Base-by-base conservation (phyloP, 2,329 filamentous ascomycete species). In the Diaporthe ilicicola region DNA sequence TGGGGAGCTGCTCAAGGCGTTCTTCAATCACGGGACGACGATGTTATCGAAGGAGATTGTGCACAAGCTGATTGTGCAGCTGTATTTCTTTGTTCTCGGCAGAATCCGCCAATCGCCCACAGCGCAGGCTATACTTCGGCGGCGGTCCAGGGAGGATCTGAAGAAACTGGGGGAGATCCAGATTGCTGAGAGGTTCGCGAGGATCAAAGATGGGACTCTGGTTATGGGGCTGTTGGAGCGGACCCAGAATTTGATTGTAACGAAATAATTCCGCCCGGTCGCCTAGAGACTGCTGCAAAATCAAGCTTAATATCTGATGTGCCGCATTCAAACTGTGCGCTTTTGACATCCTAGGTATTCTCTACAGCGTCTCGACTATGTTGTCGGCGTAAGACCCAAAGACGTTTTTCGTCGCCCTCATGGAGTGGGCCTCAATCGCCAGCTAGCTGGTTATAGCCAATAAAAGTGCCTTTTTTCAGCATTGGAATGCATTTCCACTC, bases 1-100 rank as follows among this genome's bases (percentile, higher is more conserved):
- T 17, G 93, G 91, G 5, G 93, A 97, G 80, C 85, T 97, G 3
- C 81, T 95, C 10, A 95, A 94, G 76, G 92, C 93, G 0, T 97
- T 97, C 82, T 91, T 97, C 76, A 91, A 90, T 27, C 94, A 97
- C 76, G 94, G 94, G 0, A 87, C 94, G 65, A 95, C 94, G 1
- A 97, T 97, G 93, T 83, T 95, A 67, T 90, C 93, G 71, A 97
- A 97, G 81, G 93, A 95, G 69, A 83, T 88, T 6, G 88, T 96
- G 10, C 93, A 97, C 78, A 85, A 88, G 34, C 80, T 91, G 19
- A 89, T 97, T 69, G 88, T 97, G 71, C 89, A 89, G 73, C 76
- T 91, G 5, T 97, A 95, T 81, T 92, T 93, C 74, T 77, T 90
- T 8, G 77, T 92, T 2, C 81, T 92, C n/a, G 83, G 83, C 29